Conservation (phyloP, 192 early-diverging fungal species). For the Coemansia sp. region DNA sequence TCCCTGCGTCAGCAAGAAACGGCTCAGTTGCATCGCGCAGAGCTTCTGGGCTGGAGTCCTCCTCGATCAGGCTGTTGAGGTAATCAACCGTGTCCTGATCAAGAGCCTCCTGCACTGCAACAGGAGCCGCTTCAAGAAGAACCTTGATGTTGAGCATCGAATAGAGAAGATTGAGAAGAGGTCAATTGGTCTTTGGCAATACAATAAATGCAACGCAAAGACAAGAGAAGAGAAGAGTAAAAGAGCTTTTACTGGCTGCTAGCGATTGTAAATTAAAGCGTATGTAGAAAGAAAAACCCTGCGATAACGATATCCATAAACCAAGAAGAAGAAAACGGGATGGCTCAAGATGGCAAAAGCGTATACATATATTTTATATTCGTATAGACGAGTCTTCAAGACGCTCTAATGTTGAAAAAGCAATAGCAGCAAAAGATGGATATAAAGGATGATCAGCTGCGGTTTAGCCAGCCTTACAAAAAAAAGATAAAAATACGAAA, state of each 20-base stretch:
- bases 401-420: background rate
- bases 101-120: constrained; percentile 28
- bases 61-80: constrained; percentile 44
- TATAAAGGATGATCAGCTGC: background rate
- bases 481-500: background rate
- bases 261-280: background rate
- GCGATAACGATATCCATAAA: background rate
- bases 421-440: background rate
- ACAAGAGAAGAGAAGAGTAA: too few relatives aligned
- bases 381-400: too few relatives aligned
- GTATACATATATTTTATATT: too few relatives aligned
- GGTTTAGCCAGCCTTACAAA: too few relatives aligned
- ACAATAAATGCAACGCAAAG: too few relatives aligned
- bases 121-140: constrained; percentile 34
- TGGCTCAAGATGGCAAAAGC: background rate
- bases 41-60: constrained; percentile 38
- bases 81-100: constrained; percentile 59
- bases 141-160: constrained; percentile 28
- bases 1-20: constrained; percentile 65
- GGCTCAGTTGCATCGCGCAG: constrained; percentile 65
- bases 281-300: background rate
- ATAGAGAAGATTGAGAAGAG: background rate
- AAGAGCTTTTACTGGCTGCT: too few relatives aligned
- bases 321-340: background rate
- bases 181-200: too few relatives aligned